Evolutionary conservation across 768 basidiomycete genomes (phyloP).

Genomic region (Dacryopinax spathularia): DNA sequence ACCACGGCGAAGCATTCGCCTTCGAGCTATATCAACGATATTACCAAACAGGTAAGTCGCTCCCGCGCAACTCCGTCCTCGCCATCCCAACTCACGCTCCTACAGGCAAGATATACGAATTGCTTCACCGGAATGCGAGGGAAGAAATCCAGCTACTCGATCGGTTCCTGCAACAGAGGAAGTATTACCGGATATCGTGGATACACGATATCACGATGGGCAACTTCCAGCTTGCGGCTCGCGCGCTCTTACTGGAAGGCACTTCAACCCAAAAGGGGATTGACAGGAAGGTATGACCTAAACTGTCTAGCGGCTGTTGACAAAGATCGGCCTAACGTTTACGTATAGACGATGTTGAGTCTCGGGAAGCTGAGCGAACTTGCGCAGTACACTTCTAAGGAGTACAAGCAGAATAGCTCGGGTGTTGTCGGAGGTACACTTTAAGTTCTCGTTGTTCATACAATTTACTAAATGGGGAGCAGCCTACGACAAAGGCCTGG

Average conservation of each 20-base stretch:
- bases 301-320: constrained; percentile 40
- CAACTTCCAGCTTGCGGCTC: constrained; percentile 50
- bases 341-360: constrained; percentile 66
- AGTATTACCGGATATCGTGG: constrained; percentile 61
- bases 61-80: no score
- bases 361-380: constrained; percentile 78
- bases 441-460: constrained; percentile 12
- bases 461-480: not conserved
- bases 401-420: constrained; percentile 31
- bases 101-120: constrained; percentile 60
- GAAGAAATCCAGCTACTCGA: constrained; percentile 50
- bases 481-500: constrained; percentile 79
- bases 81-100: not conserved
- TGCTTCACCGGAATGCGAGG: constrained; percentile 59
- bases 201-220: constrained; percentile 66
- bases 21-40: constrained; percentile 88
- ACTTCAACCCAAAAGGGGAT: constrained; percentile 22
- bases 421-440: constrained; percentile 33
- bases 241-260: constrained; percentile 45
- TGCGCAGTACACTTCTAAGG: constrained; percentile 39
- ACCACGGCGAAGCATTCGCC: constrained; percentile 71
- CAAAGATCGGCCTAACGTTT: not conserved
- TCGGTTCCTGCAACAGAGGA: constrained; percentile 49
- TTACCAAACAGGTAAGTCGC: constrained; percentile 73
- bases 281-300: constrained; percentile 47